Conservation (phyloP, 352 stramenopile species). For the Phytopythium ostracodes region DNA sequence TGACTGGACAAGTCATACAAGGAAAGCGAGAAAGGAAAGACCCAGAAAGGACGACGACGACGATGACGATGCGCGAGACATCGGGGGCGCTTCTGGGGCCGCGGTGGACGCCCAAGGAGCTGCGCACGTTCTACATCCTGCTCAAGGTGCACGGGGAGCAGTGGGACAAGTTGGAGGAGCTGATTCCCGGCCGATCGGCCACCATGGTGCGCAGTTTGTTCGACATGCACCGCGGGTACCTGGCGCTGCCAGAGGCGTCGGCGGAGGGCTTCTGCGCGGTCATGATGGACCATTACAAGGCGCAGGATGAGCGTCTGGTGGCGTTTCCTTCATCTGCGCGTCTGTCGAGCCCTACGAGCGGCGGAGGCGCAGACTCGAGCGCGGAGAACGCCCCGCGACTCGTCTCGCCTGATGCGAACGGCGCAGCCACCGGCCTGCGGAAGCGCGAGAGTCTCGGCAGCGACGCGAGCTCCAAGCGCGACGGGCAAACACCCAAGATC, state of each 20-base stretch:
- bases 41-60: neutral
- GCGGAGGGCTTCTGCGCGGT: constrained; percentile 69
- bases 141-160: constrained; percentile 43
- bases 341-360: neutral
- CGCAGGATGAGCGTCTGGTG: constrained; percentile 18
- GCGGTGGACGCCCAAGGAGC: constrained; percentile 57
- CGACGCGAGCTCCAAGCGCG: neutral
- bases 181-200: constrained; percentile 40
- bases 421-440: neutral
- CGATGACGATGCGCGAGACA: constrained; percentile 7
- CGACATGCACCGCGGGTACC: constrained; percentile 63
- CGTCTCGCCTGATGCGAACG: neutral
- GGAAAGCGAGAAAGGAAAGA: neutral
- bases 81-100: constrained; percentile 27
- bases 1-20: neutral
- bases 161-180: constrained; percentile 48
- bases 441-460: constrained; percentile 3
- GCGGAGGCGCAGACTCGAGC: neutral
- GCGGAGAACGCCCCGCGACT: neutral
- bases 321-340: neutral
- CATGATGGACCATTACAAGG: constrained; percentile 66
- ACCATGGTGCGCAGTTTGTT: constrained; percentile 63
- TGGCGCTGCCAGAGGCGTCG: constrained; percentile 62
- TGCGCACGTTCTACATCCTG: constrained; percentile 67
- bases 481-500: constrained; percentile 2